Base-by-base conservation (phyloP, 306 rosid species). In the Inga leiocalycina region DNA sequence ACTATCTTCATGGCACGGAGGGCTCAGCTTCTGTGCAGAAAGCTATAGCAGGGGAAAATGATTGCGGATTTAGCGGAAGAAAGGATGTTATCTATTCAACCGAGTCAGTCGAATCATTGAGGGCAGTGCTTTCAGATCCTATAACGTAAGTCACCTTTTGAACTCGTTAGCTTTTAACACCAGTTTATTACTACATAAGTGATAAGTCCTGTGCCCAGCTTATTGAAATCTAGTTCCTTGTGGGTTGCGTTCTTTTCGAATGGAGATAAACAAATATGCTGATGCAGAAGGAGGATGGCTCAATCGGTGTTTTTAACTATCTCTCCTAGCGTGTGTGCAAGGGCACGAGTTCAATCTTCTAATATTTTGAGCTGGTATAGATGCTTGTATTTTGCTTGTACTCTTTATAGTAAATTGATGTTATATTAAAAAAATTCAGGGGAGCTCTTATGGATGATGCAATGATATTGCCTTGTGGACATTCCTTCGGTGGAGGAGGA, bases 381-480 rank as follows among this genome's bases (percentile, higher is more conserved):
- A 37, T 70, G 71, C 71, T 52, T 69, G 17, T 43, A 30, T 61
- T 24, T 69, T 41, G 27, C 82, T 46, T 6, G 39, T 78, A 17
- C 57, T n/a, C 83, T 5, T 82, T 64, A 48, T 75, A 10, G 66
- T 81, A 51, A 65, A 62, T 70, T 66, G 72, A 34, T 80, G 54
- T 56, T 69, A 12, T 77, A 45, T 75, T 87, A 85, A 22, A 81
- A 81, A 71, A 85, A 82, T 88, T 62, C 90, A 97, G 99, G 82
- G 95, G 98, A 61, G 86, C 91, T 80, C 97, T 97, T 35, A 97
- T 97, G 99, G 97, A 97, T 54, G 99, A 97, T 71, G 99, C 99
- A 13, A 88, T 97, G 97, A 97, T 97, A 91, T 85, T 97, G 84
- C 94, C 99, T 54, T 97, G 99, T 76, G 99, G 99, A n/a, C 99